phyloP scores from a whole-genome alignment of 345 rosid species.

The Lepidium sativum region DNA sequence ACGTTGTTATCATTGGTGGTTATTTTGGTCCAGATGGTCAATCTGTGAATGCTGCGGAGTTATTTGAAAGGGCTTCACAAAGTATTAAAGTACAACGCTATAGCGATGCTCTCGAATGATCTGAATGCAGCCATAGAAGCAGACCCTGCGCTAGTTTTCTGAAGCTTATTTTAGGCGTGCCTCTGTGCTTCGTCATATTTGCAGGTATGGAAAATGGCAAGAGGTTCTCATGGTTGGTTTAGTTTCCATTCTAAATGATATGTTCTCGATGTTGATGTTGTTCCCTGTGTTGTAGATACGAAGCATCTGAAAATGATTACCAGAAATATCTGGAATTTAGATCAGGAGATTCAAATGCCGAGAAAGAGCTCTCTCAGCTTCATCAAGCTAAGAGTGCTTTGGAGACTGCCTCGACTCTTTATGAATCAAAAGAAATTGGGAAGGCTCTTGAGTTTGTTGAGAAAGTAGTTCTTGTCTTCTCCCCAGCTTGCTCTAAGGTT shows the following conservation, averaged over 20 bases:
- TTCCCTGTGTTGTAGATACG: constrained; percentile 53
- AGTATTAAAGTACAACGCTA: constrained; percentile 73
- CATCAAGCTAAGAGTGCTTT: constrained; percentile 82
- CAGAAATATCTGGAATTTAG: constrained; percentile 55
- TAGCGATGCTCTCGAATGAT: constrained; percentile 86
- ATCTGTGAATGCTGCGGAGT: constrained; percentile 51
- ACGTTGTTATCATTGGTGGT: neutral
- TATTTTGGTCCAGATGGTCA: constrained; percentile 46
- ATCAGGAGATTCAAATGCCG: constrained; percentile 64
- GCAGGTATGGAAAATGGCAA: constrained; percentile 49
- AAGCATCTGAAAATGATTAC: constrained; percentile 73
- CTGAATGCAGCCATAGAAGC: constrained; percentile 88
- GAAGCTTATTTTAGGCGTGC: constrained; percentile 79
- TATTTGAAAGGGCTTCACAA: constrained; percentile 69
- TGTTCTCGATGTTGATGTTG: neutral
- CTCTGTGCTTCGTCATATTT: constrained; percentile 71
- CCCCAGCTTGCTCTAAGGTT: constrained; percentile 89
- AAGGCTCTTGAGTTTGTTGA: constrained; percentile 78
- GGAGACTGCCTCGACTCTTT: constrained; percentile 56
- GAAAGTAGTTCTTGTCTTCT: constrained; percentile 91
- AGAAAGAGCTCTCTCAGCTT: constrained; percentile 90
- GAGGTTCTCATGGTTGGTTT: neutral
- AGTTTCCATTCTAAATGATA: neutral
- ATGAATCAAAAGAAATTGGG: constrained; percentile 54
- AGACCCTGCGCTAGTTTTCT: constrained; percentile 79